phyloP scores from a whole-genome alignment of 805 yeast genomes.

The Candida vaughaniae region DNA sequence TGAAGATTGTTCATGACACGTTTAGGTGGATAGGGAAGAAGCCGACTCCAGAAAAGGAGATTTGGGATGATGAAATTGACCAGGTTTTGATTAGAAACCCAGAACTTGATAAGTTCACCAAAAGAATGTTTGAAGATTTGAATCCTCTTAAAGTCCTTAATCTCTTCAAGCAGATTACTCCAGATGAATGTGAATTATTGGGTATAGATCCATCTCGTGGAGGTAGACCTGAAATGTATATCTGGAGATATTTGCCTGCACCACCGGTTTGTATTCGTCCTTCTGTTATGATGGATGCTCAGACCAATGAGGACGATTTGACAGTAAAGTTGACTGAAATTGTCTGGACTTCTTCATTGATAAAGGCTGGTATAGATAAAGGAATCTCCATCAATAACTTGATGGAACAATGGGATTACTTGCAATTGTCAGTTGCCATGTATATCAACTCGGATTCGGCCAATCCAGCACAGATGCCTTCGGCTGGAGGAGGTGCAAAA shows the following conservation, averaged over 20 bases:
- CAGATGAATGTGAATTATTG: constrained; percentile 86
- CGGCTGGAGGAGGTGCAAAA: constrained; percentile 58
- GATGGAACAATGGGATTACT: constrained; percentile 99
- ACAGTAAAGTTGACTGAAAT: constrained; percentile 95
- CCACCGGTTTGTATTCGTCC: constrained; percentile 99
- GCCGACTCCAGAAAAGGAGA: constrained; percentile 74
- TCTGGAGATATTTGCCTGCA: constrained; percentile 97
- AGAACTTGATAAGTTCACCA: constrained; percentile 82
- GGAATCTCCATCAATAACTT: constrained; percentile 90
- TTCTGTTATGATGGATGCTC: constrained; percentile 88
- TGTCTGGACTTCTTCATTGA: constrained; percentile 94
- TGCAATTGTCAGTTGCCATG: constrained; percentile 94
- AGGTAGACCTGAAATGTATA: constrained; percentile 93
- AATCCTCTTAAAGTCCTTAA: constrained; percentile 89
- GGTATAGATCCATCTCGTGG: constrained; percentile 87
- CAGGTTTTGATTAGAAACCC: constrained; percentile 74
- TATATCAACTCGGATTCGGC: constrained; percentile 96
- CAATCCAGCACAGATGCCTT: constrained; percentile 74
- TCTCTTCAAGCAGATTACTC: constrained; percentile 79
- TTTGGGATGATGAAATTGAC: constrained; percentile 86
- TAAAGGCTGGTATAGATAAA: constrained; percentile 90
- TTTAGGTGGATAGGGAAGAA: constrained; percentile 95
- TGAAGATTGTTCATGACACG: constrained; percentile 93
- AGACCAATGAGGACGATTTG: constrained; percentile 94
- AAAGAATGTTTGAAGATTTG: constrained; percentile 87